phyloP scores from a whole-genome alignment of 2,329 filamentous ascomycete genomes.

The Colletotrichum graminicola region DNA sequence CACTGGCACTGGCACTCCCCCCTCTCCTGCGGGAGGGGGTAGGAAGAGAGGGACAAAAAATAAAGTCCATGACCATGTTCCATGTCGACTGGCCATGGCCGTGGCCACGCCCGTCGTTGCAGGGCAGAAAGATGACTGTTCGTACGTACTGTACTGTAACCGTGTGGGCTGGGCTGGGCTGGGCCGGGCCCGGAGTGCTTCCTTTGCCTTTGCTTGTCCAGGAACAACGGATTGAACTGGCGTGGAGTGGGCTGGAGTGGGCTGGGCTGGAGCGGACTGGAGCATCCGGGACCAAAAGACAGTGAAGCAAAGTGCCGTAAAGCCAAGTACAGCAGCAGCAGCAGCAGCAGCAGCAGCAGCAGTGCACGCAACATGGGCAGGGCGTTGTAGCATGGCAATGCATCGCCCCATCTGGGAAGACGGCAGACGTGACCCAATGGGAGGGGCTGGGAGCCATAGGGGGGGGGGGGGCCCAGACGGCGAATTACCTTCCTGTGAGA shows the following conservation, averaged over 20 bases:
- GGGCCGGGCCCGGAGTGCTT: constrained; percentile 3
- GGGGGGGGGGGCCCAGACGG: constrained; percentile 5
- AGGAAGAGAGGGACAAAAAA: neutral
- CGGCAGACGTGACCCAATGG: constrained; percentile 15
- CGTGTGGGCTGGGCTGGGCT: constrained; percentile 9
- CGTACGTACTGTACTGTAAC: neutral
- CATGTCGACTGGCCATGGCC: constrained; percentile 17
- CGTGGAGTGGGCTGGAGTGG: neutral
- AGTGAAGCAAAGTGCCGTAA: constrained; percentile 31
- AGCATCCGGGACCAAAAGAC: constrained; percentile 11
- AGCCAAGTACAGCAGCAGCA: constrained; percentile 11
- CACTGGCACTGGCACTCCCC: neutral
- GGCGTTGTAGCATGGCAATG: constrained; percentile 19
- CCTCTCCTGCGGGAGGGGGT: neutral
- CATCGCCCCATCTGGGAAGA: constrained; percentile 26
- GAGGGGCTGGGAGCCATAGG: constrained; percentile 12
- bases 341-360: constrained; percentile 1
- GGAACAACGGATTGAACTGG: too few relatives aligned
- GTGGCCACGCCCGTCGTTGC: constrained; percentile 15
- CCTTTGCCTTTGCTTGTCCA: neutral
- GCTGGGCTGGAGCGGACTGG: neutral
- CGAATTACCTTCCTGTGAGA: constrained; percentile 4
- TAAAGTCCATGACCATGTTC: neutral
- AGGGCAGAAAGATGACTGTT: constrained; percentile 6
- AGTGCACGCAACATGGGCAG: constrained; percentile 12